Percentiles rank a stretch among this genome's conserved stretches.
These are phyloP conservation scores for Ceratocystis cacaofunesta DNA, from an alignment of 2,329 filamentous ascomycete genomes.

Conservation along the genomic window DNA sequence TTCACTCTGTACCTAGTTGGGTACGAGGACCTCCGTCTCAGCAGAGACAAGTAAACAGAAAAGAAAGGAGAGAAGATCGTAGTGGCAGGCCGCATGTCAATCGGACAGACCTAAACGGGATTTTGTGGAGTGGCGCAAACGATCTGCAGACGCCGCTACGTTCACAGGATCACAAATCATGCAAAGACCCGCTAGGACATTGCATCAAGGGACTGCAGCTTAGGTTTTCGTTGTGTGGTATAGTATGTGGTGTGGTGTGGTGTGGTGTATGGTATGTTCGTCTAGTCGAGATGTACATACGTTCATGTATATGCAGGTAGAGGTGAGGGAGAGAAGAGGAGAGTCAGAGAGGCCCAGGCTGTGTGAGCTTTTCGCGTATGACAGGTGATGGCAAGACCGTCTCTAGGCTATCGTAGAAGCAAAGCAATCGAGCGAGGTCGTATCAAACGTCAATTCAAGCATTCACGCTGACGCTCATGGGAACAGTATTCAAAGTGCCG, in stretches of 20 bases:
- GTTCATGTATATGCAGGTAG: not conserved
- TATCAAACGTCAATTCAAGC: not conserved
- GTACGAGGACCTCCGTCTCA: not conserved
- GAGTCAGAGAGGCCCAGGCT: not conserved
- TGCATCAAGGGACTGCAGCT: not conserved
- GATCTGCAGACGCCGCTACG: not conserved
- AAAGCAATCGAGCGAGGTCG: not conserved
- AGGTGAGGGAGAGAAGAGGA: not conserved
- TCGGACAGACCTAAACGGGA: not conserved
- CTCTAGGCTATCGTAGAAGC: not conserved
- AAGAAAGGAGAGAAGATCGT: not conserved
- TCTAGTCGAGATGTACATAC: not conserved
- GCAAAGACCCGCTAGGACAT: not conserved
- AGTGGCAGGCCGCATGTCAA: not conserved
- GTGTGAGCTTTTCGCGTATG: not conserved
- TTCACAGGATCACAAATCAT: not conserved
- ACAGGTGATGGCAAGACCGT: not conserved
- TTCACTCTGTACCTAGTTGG: too few relatives aligned
- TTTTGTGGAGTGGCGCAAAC: not conserved
- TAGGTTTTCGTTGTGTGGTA: not conserved
- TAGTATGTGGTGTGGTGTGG: not conserved
- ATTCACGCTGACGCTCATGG: conserved; percentile 14
- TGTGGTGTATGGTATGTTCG: not conserved
- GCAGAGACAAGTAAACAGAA: not conserved
- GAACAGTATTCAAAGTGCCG: conserved; percentile 8